These are phyloP conservation scores for Phoenix dactylifera DNA, from an alignment of 176 grass and related monocot species.

Conservation along the genomic window DNA sequence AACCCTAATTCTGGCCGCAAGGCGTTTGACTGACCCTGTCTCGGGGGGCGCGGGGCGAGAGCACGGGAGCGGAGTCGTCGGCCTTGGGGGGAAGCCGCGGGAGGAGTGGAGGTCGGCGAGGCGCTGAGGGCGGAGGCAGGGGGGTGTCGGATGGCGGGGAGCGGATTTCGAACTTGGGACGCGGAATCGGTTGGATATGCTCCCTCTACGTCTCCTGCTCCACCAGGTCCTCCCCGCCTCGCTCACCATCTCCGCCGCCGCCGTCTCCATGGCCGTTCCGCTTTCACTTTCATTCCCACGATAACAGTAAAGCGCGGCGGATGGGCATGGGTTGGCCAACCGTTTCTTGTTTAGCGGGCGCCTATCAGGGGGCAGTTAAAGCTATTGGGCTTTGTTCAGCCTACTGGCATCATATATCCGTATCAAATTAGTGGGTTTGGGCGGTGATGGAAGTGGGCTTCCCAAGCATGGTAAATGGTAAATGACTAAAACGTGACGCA, in stretches of 20 bases:
- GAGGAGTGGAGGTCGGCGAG: conserved; percentile 63
- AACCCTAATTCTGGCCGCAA: too few species aligned
- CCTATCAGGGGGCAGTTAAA: too few species aligned
- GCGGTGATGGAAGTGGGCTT: too few species aligned
- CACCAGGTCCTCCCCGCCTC: conserved; percentile 69
- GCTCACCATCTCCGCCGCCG: conserved; percentile 21
- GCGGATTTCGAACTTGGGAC: conserved; percentile 21
- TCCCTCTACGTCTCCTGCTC: conserved; percentile 48
- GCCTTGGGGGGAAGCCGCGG: conserved; percentile 49
- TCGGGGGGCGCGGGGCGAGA: conserved; percentile 30
- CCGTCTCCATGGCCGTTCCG: not conserved
- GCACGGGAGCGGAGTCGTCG: conserved; percentile 66
- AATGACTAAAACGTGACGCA: too few species aligned
- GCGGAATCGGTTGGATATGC: conserved; percentile 56
- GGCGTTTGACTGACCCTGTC: conserved; percentile 27
- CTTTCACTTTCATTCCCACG: not conserved
- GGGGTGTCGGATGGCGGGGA: conserved; percentile 21
- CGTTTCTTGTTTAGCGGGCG: too few species aligned
- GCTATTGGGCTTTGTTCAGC: too few species aligned
- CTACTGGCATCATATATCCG: too few species aligned
- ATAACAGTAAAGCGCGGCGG: too few species aligned
- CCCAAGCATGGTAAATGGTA: too few species aligned
- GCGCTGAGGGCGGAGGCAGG: conserved; percentile 57
- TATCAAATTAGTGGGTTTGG: too few species aligned
- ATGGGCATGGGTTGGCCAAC: too few species aligned